These are phyloP conservation scores for Fusarium sp. DNA, from an alignment of 2,329 filamentous ascomycete species.

Conservation along the genomic window DNA sequence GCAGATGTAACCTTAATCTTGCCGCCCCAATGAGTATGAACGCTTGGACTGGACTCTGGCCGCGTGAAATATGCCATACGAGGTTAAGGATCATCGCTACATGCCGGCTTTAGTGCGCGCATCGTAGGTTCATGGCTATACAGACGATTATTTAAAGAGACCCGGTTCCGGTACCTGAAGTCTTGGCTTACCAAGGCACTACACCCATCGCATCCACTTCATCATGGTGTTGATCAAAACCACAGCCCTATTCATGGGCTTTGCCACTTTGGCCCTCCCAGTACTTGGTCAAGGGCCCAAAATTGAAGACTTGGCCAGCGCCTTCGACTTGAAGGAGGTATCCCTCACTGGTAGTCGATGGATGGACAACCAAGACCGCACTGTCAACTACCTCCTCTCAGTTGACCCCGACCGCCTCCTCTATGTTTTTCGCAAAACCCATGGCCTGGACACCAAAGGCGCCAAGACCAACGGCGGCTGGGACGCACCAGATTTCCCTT, in stretches of 20 bases:
- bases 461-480: slow-evolving; percentile 63
- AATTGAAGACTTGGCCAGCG: slow-evolving; percentile 17
- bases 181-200: neutral
- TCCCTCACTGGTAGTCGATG: slow-evolving; percentile 37
- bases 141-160: slow-evolving; percentile 3
- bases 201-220: neutral
- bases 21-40: slow-evolving; percentile 24
- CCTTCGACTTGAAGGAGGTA: slow-evolving; percentile 25
- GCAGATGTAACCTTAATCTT: slow-evolving; percentile 28
- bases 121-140: neutral
- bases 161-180: neutral
- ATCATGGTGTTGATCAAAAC: slow-evolving; percentile 27
- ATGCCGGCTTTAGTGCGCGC: neutral
- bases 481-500: slow-evolving; percentile 68
- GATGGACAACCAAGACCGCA: slow-evolving; percentile 40
- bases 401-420: slow-evolving; percentile 30
- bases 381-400: slow-evolving; percentile 28
- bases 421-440: slow-evolving; percentile 35
- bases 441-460: slow-evolving; percentile 55
- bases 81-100: slow-evolving; percentile 3
- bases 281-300: neutral
- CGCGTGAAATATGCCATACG: neutral
- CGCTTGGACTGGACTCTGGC: neutral
- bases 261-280: neutral
- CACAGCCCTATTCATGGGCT: slow-evolving; percentile 14